Base-by-base conservation (phyloP, 495 filamentous ascomycete species). In the Lasiosphaeria hispida region DNA sequence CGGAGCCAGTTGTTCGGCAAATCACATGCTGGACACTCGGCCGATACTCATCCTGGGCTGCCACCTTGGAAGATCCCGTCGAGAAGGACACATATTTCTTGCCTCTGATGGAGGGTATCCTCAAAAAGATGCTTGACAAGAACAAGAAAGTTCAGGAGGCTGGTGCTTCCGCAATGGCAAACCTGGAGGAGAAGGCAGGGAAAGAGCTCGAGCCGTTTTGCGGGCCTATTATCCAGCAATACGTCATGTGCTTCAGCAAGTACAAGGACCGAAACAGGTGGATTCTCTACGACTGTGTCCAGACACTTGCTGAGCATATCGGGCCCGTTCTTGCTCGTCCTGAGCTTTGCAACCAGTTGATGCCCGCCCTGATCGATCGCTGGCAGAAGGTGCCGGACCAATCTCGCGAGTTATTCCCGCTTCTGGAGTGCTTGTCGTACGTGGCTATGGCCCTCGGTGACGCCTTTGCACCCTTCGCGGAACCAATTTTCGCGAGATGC, bases 181-280 rank as follows among this genome's bases (percentile, higher is more conserved):
- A 89, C 64, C 81, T 99, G 44, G 93, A 97, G 68, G 94, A 99
- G 75, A 93, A 95, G 69, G 90, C 94, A 0, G 88, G 90, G 33
- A 84, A 84, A 51, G 77, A 85, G 59, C 70, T 99, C 57, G 85
- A 85, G 52, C 88, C 88, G 6, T 97, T 95, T 74, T 93, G 90
- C 68, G 81, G 87, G 47, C 89, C 91, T 33, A 99, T 99, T 62
- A 84, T 97, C 48, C 85, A 83, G 41, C 95, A 97, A 70, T 97
- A 92, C 65, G 93, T 96, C 40, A 75, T 82, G 57, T 97, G 95
- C 71, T 97, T 99, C 75, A 80, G 73, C 23, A 90, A 87, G 71
- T 99, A 97, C 83, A 97, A 99, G 78, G 93, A 97, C 70, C 85
- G 90, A 49, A 99, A 99, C 77, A 96, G 96, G 85, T 97, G 93